Percentiles rank a stretch among this genome's conserved stretches.
These are phyloP conservation scores for Pecoramyces ruminantium DNA, from an alignment of 192 early-diverging fungal genomes.

Conservation along the genomic window DNA sequence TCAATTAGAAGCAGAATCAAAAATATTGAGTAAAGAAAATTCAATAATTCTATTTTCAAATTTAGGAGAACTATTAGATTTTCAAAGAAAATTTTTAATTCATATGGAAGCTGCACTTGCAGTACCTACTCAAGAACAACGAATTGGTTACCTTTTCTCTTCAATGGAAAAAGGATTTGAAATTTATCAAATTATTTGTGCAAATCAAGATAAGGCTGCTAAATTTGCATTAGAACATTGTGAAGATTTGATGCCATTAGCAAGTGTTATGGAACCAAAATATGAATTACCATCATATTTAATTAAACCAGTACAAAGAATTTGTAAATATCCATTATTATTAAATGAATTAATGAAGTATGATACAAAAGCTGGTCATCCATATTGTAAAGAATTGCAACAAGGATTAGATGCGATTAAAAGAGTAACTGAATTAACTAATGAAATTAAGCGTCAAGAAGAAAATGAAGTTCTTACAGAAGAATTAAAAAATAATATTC, in stretches of 20 bases:
- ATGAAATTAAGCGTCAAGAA: slow-evolving; percentile 77
- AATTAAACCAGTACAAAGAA: slow-evolving; percentile 94
- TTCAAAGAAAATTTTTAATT: slow-evolving; percentile 86
- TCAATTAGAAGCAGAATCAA: slow-evolving; percentile 17
- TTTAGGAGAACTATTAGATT: slow-evolving; percentile 83
- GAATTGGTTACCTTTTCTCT: slow-evolving; percentile 46
- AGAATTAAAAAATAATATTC: slow-evolving; percentile 66
- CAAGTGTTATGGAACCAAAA: slow-evolving; percentile 60
- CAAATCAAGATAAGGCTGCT: slow-evolving; percentile 67
- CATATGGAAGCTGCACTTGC: slow-evolving; percentile 56
- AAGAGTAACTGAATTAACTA: slow-evolving; percentile 71
- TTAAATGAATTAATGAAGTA: slow-evolving; percentile 15
- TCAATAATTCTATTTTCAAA: slow-evolving; percentile 80
- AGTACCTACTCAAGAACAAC: slow-evolving; percentile 57
- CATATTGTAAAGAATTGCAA: slow-evolving; percentile 21
- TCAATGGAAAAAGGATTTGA: slow-evolving; percentile 15
- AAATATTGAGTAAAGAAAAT: slow-evolving; percentile 63
- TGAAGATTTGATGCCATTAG: slow-evolving; percentile 13
- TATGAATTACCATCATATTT: slow-evolving; percentile 78
- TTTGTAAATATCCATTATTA: slow-evolving; percentile 94
- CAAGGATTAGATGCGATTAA: slow-evolving; percentile 64
- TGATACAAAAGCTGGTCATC: slow-evolving; percentile 6
- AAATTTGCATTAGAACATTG: slow-evolving; percentile 50
- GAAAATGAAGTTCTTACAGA: slow-evolving; percentile 68
- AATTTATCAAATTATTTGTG: slow-evolving; percentile 88